Base-by-base conservation (phyloP, 2,329 filamentous ascomycete genomes). In the Triangularia verruculosa region DNA sequence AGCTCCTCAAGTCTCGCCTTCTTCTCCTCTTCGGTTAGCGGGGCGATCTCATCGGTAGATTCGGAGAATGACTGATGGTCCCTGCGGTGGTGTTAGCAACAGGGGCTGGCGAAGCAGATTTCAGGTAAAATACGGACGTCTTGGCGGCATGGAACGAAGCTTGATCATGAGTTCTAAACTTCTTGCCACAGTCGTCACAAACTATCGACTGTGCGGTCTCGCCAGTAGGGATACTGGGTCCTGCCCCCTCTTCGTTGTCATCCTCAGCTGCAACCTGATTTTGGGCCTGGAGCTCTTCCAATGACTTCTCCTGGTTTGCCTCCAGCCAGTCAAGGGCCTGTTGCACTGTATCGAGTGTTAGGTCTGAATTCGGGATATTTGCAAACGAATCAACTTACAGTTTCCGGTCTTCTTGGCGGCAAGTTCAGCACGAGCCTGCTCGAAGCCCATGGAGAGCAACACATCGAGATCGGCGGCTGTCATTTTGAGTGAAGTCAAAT, bases 111-210 rank as follows among this genome's bases (percentile, higher is more conserved):
- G 39, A 20, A 9, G n/a, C n/a, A 47, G 6, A 20, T 3, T 47
- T 30, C 12, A 47, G 47, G 8, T 7, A 32, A 32, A 12, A 61
- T 39, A 76, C 84, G 66, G 75, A 89, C 79, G 92, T 94, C 79
- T 96, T 97, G 72, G 87, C 87, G 30, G 93, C 95, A 75, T 99
- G 95, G 75, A 92, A 97, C 72, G 94, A 89, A 9, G 93, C 95
- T 69, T 94, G 86, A 25, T 88, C 87, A 68, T 89, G 86, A 72
- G 87, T 92, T 69, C 91, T 85, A 78, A 99, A 96, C 74, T 88
- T 90, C 83, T 97, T 97, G 73, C 90, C 90, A 74, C 95, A 99
- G 62, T 97, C 94, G 68, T 97, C 95, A 83, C 95, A 99, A 58
- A 96, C 84, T 61, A 98, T 86, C 57, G 92, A 96, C 72, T 87